Evolutionary conservation across 1,139 yeast genomes (phyloP).

Genomic region (Kluyveromyces sp.): DNA sequence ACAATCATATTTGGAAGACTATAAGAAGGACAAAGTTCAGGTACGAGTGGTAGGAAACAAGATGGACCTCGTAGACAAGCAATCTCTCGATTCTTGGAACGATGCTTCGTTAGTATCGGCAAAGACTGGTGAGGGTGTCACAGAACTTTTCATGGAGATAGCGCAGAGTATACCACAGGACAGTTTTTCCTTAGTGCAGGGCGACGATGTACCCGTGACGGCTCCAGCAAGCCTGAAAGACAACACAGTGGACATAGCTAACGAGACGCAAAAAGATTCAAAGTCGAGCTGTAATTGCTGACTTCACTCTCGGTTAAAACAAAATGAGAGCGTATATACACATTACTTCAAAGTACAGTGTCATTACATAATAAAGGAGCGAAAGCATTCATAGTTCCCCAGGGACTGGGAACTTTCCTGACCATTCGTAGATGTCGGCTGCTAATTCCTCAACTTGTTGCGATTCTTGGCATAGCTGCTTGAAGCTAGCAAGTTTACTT

Average conservation of each 20-base stretch:
- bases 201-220: not conserved
- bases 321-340: too few species aligned
- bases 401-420: constrained; percentile 65
- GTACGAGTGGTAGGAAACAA: constrained; percentile 82
- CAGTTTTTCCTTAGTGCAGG: constrained; percentile 11
- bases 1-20: constrained; percentile 70
- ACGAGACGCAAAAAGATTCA: not conserved
- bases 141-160: constrained; percentile 68
- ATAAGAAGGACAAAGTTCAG: constrained; percentile 46
- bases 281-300: not conserved
- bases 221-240: not conserved
- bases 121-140: constrained; percentile 76
- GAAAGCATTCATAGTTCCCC: constrained; percentile 44
- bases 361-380: not conserved
- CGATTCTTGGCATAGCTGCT: constrained; percentile 53
- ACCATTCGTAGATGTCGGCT: constrained; percentile 61
- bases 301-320: too few species aligned
- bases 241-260: not conserved
- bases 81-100: constrained; percentile 41
- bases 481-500: constrained; percentile 59
- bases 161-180: constrained; percentile 64
- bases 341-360: too few species aligned
- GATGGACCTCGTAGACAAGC: constrained; percentile 47
- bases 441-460: constrained; percentile 53
- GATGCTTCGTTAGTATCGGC: constrained; percentile 82